These are phyloP conservation scores for Boechera divaricarpa DNA, from an alignment of 345 rosid genomes.

Conservation along the genomic window DNA sequence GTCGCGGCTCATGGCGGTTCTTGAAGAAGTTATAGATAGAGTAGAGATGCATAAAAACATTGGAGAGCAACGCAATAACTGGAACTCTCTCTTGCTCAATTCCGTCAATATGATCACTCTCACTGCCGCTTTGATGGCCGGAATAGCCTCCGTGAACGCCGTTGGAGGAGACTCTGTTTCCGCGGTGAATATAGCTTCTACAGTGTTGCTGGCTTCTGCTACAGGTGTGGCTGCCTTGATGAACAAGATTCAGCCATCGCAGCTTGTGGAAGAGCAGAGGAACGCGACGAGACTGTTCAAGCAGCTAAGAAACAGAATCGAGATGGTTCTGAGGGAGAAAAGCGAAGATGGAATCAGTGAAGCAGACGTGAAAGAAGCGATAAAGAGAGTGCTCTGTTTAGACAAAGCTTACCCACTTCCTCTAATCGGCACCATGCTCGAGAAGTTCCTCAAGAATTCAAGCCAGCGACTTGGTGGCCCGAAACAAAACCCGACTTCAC, in stretches of 20 bases:
- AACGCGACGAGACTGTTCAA: slow-evolving; percentile 49
- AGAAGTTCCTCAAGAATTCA: slow-evolving; percentile 36
- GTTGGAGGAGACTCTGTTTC: slow-evolving; percentile 31
- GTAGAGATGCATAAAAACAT: slow-evolving; percentile 67
- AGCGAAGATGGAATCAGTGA: slow-evolving; percentile 7
- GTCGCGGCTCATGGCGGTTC: slow-evolving; percentile 48
- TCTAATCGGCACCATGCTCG: slow-evolving; percentile 43
- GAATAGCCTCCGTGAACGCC: slow-evolving; percentile 43
- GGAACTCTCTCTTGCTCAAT: slow-evolving; percentile 63
- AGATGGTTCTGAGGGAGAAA: slow-evolving; percentile 29
- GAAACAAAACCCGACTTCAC: neutral
- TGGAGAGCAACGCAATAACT: slow-evolving; percentile 60
- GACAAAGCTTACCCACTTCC: slow-evolving; percentile 54
- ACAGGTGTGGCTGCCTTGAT: slow-evolving; percentile 46
- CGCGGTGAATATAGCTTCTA: slow-evolving; percentile 50
- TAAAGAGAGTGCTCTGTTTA: slow-evolving; percentile 45
- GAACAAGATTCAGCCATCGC: slow-evolving; percentile 62
- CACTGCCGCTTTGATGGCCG: slow-evolving; percentile 55
- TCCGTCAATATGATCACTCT: slow-evolving; percentile 69
- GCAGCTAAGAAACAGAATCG: slow-evolving; percentile 42
- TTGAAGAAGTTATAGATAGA: slow-evolving; percentile 60
- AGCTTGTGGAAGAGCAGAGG: slow-evolving; percentile 58
- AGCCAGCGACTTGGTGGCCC: slow-evolving; percentile 49
- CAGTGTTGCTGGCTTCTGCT: slow-evolving; percentile 47
- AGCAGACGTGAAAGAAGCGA: slow-evolving; percentile 41